Conservation (phyloP, 2,329 filamentous ascomycete genomes). For the Clarireedia homoeocarpa region DNA sequence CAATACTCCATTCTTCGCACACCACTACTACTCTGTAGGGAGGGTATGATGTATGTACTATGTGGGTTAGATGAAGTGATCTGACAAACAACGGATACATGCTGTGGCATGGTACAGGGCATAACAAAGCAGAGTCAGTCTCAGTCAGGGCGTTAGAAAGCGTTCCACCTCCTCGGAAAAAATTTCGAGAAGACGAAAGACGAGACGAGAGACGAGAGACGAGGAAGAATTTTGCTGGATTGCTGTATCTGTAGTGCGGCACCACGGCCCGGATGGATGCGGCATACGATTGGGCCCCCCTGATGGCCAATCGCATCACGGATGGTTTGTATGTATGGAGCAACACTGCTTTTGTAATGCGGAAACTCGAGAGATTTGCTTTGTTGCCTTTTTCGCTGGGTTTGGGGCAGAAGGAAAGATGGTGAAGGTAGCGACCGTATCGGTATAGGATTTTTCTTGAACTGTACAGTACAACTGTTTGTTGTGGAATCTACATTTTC, state of each 20-base stretch:
- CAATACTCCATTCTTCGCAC: too few relatives aligned
- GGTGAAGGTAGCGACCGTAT: too few relatives aligned
- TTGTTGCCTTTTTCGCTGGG: too few relatives aligned
- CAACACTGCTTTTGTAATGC: background rate
- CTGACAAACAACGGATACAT: too few relatives aligned
- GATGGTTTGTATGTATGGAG: background rate
- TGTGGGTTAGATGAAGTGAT: too few relatives aligned
- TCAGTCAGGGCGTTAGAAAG: background rate
- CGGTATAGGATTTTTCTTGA: too few relatives aligned
- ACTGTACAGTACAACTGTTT: too few relatives aligned
- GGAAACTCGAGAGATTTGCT: background rate
- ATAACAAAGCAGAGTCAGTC: background rate
- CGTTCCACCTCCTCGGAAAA: slow-evolving; percentile 7
- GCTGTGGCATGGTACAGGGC: too few relatives aligned
- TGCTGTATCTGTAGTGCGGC: background rate
- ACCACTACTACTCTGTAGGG: too few relatives aligned
- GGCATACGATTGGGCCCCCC: background rate
- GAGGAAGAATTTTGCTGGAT: background rate
- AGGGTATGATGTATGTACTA: too few relatives aligned
- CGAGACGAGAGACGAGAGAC: background rate
- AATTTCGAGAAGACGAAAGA: background rate
- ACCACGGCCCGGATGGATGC: background rate
- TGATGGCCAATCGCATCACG: background rate
- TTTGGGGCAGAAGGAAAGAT: too few relatives aligned
- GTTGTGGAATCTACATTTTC: too few relatives aligned